Conservation (phyloP, 495 filamentous ascomycete genomes). For the Neurospora sublineolata region DNA sequence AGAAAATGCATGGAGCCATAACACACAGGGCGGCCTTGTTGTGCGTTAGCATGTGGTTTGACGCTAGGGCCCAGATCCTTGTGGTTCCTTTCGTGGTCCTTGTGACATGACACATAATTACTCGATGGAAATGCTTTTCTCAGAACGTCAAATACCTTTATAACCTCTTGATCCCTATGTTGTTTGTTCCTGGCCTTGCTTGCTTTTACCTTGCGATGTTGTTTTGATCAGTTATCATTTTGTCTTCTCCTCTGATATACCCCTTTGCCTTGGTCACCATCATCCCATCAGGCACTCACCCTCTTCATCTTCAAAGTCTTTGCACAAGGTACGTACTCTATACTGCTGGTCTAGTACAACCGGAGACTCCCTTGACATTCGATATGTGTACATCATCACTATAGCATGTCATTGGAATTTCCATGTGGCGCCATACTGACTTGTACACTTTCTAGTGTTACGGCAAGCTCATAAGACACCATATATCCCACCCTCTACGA, state of each 20-base stretch:
- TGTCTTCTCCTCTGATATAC: neutral
- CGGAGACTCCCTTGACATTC: neutral
- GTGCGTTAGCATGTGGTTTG: neutral
- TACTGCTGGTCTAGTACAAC: neutral
- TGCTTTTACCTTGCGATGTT: neutral
- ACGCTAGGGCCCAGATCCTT: neutral
- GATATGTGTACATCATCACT: neutral
- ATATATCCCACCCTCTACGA: neutral
- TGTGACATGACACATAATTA: constrained; percentile 42
- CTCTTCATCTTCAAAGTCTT: neutral
- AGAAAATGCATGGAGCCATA: neutral
- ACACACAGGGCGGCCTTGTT: neutral
- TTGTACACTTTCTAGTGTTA: neutral
- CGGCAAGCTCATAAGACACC: neutral
- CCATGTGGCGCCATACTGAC: neutral
- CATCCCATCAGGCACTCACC: neutral
- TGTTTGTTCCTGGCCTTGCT: neutral
- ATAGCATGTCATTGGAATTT: neutral
- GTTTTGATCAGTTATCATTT: neutral
- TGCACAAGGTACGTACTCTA: neutral
- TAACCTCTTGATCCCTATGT: neutral
- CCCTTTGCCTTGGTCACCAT: neutral
- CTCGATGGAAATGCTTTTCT: constrained; percentile 31
- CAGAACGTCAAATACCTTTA: neutral
- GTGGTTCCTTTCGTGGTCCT: neutral